phyloP scores from a whole-genome alignment of 2,329 filamentous ascomycete genomes.

The Nemania serpens region DNA sequence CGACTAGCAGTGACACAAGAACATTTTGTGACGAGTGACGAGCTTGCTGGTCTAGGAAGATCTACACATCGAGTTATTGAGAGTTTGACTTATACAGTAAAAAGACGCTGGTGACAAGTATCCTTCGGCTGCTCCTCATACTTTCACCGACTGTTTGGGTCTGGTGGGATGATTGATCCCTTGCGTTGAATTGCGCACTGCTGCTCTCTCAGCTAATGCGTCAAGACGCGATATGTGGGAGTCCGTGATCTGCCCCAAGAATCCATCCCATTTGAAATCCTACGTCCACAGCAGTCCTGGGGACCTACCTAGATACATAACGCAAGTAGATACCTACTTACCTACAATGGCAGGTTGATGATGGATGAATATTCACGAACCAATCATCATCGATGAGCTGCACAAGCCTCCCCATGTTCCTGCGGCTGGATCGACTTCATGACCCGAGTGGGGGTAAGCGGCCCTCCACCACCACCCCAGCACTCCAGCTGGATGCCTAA shows the following conservation, averaged over 20 bases:
- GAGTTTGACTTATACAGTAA: background rate
- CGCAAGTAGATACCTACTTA: no score
- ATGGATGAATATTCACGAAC: conserved; percentile 18
- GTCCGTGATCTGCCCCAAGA: background rate
- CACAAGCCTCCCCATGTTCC: conserved; percentile 13
- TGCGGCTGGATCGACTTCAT: conserved; percentile 20
- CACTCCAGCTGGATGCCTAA: conserved; percentile 7
- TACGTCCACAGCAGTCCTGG: background rate
- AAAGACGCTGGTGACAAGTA: no score
- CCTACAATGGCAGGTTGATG: background rate
- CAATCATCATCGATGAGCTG: conserved; percentile 15
- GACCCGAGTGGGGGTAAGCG: conserved; percentile 8
- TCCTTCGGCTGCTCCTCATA: background rate
- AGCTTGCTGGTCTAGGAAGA: background rate
- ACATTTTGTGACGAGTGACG: background rate
- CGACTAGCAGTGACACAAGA: conserved; percentile 3
- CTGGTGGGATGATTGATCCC: conserved; percentile 1
- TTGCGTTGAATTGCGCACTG: background rate
- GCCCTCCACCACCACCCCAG: background rate
- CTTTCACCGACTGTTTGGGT: background rate
- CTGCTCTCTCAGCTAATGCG: conserved; percentile 3
- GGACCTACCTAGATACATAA: no score
- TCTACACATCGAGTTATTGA: background rate
- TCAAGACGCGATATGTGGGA: conserved; percentile 10
- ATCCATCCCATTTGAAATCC: conserved; percentile 1